Base-by-base conservation (phyloP, 305 asterid genomes). In the Fraxinus xanthoxyloides region DNA sequence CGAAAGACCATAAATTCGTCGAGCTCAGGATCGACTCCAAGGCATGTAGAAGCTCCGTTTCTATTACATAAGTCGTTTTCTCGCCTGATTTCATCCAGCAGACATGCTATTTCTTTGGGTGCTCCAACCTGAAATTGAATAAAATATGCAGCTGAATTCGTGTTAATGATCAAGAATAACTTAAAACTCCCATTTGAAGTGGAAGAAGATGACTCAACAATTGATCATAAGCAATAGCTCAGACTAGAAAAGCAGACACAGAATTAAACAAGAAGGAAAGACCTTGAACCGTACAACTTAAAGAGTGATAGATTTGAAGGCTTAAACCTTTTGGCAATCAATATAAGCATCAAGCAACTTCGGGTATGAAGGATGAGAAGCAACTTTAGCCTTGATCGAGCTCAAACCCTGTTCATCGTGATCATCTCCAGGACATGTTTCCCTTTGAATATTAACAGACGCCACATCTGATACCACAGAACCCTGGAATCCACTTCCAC, bases 1-100 rank as follows among this genome's bases (percentile, higher is more conserved):
- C 84, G 76, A 85, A 80, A 82, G 72, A 95, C 98, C 98, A 95
- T 95, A 86, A 95, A 95, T 24, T 93, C 89, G 72, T 95, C 98
- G 46, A 95, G 97, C 82, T 95, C 90, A 26, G 95, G 98, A 93
- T 95, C 98, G n/a, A 86, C 80, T 70, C 94, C 99, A 28, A 92
- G 82, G 83, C 91, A 79, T 85, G 91, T 80, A 3, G 93, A 82
- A 80, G 77, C 80, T 31, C 81, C 59, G 35, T 82, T 83, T 59
- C 85, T 88, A 56, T 87, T 81, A 77, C 59, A 61, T 63, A 82
- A 74, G 61, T 89, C 90, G 23, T 85, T 91, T 81, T 91, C 93
- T 85, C 79, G 81, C 83, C 86, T 87, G 32, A 95, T 90, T 80
- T 91, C 97, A 36, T 93, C 98, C 63, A 95, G 84, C 43, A 93